Conservation (phyloP, 192 early-diverging fungal species). For the Coemansia sp. region DNA sequence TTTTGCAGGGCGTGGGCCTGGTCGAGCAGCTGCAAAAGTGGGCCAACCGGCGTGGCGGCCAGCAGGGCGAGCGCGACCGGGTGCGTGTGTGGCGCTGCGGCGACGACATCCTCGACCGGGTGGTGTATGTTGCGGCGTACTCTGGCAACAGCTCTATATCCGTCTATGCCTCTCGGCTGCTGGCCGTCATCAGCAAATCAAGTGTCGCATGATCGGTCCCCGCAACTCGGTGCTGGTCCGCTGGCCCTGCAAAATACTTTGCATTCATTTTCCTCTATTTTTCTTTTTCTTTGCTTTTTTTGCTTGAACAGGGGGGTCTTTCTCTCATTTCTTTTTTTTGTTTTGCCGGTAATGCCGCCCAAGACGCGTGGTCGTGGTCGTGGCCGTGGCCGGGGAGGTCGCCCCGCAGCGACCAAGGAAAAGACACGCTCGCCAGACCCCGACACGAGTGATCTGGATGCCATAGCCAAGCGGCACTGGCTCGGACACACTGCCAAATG, state of each 20-base stretch:
- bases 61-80: slow-evolving; percentile 20
- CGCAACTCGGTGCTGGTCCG: no score
- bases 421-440: no score
- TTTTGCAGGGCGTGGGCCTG: slow-evolving; percentile 30
- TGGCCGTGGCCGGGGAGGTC: no score
- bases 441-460: no score
- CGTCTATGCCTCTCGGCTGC: slow-evolving; percentile 16
- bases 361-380: no score
- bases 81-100: slow-evolving; percentile 26
- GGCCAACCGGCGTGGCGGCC: slow-evolving; percentile 28
- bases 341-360: no score
- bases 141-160: slow-evolving; percentile 3
- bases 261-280: not conserved
- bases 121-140: slow-evolving; percentile 29
- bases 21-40: slow-evolving; percentile 44
- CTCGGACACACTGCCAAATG: no score
- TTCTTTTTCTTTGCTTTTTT: not conserved
- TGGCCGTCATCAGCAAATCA: slow-evolving; percentile 19
- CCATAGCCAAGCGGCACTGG: no score
- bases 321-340: no score
- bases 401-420: no score
- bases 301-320: not conserved
- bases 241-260: not conserved
- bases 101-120: slow-evolving; percentile 34
- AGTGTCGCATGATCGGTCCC: not conserved